Base-by-base conservation (phyloP, 257 asterid species). In the Rehmannia glutinosa region DNA sequence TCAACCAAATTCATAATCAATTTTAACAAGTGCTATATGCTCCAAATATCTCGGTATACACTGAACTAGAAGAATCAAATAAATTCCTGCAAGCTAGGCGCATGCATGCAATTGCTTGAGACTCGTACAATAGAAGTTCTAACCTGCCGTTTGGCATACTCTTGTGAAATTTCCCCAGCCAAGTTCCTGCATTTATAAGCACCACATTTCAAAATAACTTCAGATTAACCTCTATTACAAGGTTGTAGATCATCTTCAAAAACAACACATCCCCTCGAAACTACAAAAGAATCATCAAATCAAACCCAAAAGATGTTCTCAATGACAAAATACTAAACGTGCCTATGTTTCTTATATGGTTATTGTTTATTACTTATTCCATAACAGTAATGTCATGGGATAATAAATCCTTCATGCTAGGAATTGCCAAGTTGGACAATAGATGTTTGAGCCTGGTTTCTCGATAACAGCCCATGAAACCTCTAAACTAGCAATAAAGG, bases 91-190 rank as follows among this genome's bases (percentile, higher is more conserved):
- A 30, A 63, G 19, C 23, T 19, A 10, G 36, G 32, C 45, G 49
- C 6, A 55, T 39, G 25, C 51, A 53, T 43, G 62, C 71, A 56
- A 28, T 57, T 62, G 46, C n/a, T 59, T 49, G 30, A 27, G 24
- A 36, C 62, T 15, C 9, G 33, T 36, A 32, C 25, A 4, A 45
- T 24, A 74, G 45, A 66, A 41, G 62, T 21, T 49, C 83, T 23
- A 72, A 90, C 98, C 97, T 91, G 96, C 27, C 96, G 83, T 30
- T 88, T 86, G 20, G 79, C 77, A 75, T 81, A 88, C 75, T 94
- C 97, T 66, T 82, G 91, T 6, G 97, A 33, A 75, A 94, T 88
- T 83, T 91, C 97, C 57, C 97, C 97, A 75, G 95, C 96, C 78
- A 94, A 84, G 76, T 94, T 94, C 86, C 99, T 94, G 81, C 62